A percentile compares a stretch with the other conserved stretches of the same genome.
These are phyloP conservation scores for Cercospora citrullina DNA, from an alignment of 2,329 filamentous ascomycete species.

Conservation along the genomic window DNA sequence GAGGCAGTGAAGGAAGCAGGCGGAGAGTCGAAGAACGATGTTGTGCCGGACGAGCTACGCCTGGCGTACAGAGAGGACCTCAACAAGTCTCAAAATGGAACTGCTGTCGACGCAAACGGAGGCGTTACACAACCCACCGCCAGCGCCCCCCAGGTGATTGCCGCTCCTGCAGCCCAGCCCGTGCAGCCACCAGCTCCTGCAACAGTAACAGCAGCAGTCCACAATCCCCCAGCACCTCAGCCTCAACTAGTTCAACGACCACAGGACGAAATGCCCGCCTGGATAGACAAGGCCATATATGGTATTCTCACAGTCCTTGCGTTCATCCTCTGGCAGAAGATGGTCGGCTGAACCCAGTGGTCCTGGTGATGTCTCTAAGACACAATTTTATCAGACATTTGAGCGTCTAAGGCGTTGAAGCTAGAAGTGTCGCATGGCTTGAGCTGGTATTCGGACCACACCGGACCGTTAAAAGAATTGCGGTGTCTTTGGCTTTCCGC, in stretches of 20 bases:
- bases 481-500: not conserved
- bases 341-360: constrained; percentile 13
- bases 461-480: not conserved
- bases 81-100: constrained; percentile 38
- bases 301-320: constrained; percentile 68
- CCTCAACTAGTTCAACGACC: constrained; percentile 20
- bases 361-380: not conserved
- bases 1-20: constrained; percentile 54
- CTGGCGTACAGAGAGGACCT: constrained; percentile 75
- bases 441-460: not conserved
- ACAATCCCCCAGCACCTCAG: constrained; percentile 13
- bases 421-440: not conserved
- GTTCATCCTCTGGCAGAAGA: constrained; percentile 59
- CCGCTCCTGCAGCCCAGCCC: constrained; percentile 16
- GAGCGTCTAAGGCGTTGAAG: not conserved
- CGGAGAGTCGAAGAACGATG: constrained; percentile 46
- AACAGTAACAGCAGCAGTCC: constrained; percentile 20
- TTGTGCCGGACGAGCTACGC: constrained; percentile 57
- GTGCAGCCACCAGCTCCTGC: constrained; percentile 4
- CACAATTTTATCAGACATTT: not conserved
- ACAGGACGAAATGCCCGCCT: constrained; percentile 61
- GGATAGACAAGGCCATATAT: constrained; percentile 80
- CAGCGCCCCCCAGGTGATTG: constrained; percentile 13
- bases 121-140: not conserved
- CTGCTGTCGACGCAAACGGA: constrained; percentile 20